Percentiles rank a stretch among this genome's conserved stretches.
Evolutionary conservation across 768 basidiomycete species (phyloP).

Genomic region (Coprinopsis marcescibilis): DNA sequence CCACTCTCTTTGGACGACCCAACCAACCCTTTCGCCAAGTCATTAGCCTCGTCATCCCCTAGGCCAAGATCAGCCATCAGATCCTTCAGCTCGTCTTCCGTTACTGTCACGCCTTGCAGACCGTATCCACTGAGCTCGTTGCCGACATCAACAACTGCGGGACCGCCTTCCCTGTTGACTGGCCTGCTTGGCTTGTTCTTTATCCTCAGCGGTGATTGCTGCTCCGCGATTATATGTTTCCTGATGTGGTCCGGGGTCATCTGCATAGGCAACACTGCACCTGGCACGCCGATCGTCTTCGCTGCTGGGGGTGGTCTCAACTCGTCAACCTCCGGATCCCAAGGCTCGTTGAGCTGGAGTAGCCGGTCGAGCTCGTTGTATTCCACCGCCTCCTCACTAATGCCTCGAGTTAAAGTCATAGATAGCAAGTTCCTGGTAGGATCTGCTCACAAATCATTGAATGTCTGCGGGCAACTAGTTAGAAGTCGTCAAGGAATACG

Average conservation of each 20-base stretch:
- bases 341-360: conserved; percentile 67
- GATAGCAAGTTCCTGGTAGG: neutral
- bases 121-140: conserved; percentile 66
- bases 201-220: conserved; percentile 40
- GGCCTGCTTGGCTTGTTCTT: conserved; percentile 29
- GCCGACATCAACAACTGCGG: conserved; percentile 55
- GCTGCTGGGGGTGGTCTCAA: conserved; percentile 48
- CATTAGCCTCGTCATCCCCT: conserved; percentile 69
- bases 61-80: conserved; percentile 74
- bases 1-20: neutral
- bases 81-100: conserved; percentile 65
- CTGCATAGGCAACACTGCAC: conserved; percentile 65
- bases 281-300: conserved; percentile 75
- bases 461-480: conserved; percentile 38
- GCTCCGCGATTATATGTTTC: conserved; percentile 46
- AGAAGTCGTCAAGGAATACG: neutral
- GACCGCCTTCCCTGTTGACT: conserved; percentile 44
- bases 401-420: no score
- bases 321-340: conserved; percentile 47
- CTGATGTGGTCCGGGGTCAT: conserved; percentile 77
- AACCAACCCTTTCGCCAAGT: conserved; percentile 62
- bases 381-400: conserved; percentile 85
- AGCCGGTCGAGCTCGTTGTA: conserved; percentile 65
- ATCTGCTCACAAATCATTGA: conserved; percentile 62
- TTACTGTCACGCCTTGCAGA: conserved; percentile 71